These are phyloP conservation scores for Hemileccinum impolitum DNA, from an alignment of 768 basidiomycete species.

Conservation along the genomic window DNA sequence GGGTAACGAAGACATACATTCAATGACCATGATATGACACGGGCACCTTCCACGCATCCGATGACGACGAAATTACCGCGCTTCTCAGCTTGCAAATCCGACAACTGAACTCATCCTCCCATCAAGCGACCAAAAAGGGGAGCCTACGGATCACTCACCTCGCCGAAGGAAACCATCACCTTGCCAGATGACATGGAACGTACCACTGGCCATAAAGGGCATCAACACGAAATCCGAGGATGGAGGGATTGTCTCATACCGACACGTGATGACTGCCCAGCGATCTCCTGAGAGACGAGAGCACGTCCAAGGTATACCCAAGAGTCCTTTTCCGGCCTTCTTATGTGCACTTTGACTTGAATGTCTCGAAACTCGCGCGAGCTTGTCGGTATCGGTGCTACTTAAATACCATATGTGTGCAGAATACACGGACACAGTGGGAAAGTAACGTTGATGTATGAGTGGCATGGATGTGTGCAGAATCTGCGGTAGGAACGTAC, in stretches of 20 bases:
- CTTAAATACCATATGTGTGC: constrained; percentile 11
- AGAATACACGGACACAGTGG: background rate
- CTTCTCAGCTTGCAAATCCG: constrained; percentile 80
- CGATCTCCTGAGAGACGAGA: constrained; percentile 68
- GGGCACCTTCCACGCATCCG: constrained; percentile 68
- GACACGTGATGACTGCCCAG: constrained; percentile 75
- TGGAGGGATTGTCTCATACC: constrained; percentile 45
- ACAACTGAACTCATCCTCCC: constrained; percentile 38
- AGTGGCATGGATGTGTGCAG: constrained; percentile 5
- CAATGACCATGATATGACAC: constrained; percentile 81
- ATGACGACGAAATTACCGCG: constrained; percentile 86
- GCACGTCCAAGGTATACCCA: constrained; percentile 83
- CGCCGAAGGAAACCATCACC: constrained; percentile 64
- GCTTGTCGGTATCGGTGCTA: constrained; percentile 19
- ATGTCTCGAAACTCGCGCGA: constrained; percentile 71
- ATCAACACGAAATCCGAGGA: constrained; percentile 7
- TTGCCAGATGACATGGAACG: constrained; percentile 62
- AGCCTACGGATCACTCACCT: constrained; percentile 42
- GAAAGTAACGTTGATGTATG: background rate
- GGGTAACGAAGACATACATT: constrained; percentile 48
- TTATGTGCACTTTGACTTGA: constrained; percentile 81
- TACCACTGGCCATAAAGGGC: constrained; percentile 14
- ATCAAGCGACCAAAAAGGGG: background rate
- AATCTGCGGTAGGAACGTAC: constrained; percentile 16
- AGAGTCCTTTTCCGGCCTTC: constrained; percentile 72